These are phyloP conservation scores for Isabelozyma rhagii DNA, from an alignment of 805 yeast species.

Conservation along the genomic window DNA sequence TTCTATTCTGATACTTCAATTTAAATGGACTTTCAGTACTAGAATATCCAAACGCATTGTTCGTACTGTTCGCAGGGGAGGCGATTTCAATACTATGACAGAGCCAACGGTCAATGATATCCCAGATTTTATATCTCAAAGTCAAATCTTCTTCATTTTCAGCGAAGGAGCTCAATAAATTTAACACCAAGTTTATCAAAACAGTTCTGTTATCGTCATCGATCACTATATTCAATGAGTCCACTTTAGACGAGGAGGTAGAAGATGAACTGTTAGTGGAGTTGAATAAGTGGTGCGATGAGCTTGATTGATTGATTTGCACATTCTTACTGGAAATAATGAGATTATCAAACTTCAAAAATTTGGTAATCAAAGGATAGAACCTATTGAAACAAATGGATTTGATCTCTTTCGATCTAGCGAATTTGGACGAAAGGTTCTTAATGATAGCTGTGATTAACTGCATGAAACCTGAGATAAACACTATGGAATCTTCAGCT, in stretches of 20 bases:
- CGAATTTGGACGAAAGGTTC: conserved; percentile 20
- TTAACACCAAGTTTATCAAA: conserved; percentile 39
- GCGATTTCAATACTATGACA: conserved; percentile 31
- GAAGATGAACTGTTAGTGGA: conserved; percentile 2
- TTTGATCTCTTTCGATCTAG: conserved; percentile 22
- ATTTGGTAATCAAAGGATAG: conserved; percentile 29
- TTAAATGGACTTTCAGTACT: conserved; percentile 7
- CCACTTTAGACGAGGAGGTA: conserved; percentile 3
- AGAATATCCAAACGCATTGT: conserved; percentile 2
- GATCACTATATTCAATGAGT: conserved; percentile 20
- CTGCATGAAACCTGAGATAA: conserved; percentile 70
- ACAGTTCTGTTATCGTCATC: conserved; percentile 35
- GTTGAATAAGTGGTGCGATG: conserved; percentile 1
- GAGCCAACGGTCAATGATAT: conserved; percentile 66
- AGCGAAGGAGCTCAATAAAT: conserved; percentile 52
- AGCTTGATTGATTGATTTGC: background rate
- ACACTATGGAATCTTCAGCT: conserved; percentile 76
- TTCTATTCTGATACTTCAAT: conserved; percentile 1
- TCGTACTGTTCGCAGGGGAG: conserved; percentile 4
- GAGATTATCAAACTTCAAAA: conserved; percentile 39
- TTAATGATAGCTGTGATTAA: conserved; percentile 44
- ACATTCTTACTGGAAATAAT: conserved; percentile 14
- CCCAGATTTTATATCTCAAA: conserved; percentile 58
- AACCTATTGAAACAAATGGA: conserved; percentile 29
- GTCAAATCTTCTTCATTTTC: conserved; percentile 28